A percentile compares a stretch with the other conserved stretches of the same genome.
phyloP scores from a whole-genome alignment of 2,329 filamentous ascomycete species.

The Alternaria longipes region DNA sequence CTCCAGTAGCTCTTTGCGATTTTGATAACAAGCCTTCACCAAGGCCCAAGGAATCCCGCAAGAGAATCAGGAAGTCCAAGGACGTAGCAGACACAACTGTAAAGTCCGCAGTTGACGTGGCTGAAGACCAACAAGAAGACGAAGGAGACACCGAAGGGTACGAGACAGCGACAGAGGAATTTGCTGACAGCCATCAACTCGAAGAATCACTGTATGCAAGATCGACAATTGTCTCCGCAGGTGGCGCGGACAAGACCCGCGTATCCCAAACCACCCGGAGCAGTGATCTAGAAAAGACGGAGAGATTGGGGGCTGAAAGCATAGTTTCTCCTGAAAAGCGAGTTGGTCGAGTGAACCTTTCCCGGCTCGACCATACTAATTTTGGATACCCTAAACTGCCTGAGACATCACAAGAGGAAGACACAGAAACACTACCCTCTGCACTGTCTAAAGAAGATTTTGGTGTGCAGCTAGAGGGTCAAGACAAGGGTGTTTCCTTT shows the following conservation, averaged over 20 bases:
- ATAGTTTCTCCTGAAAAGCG: constrained; percentile 6
- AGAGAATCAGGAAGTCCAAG: constrained; percentile 23
- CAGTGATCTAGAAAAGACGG: background rate
- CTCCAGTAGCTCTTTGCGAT: constrained; percentile 74
- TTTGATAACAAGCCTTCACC: constrained; percentile 56
- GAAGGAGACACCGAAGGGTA: constrained; percentile 44
- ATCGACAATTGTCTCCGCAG: constrained; percentile 4
- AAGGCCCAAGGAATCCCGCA: constrained; percentile 17
- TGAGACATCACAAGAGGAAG: background rate
- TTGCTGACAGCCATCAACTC: constrained; percentile 33
- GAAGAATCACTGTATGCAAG: constrained; percentile 24
- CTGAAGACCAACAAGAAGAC: constrained; percentile 31
- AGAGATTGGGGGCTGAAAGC: background rate
- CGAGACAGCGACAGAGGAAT: constrained; percentile 46
- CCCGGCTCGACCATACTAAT: constrained; percentile 23
- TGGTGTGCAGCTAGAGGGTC: background rate
- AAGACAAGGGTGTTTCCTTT: background rate
- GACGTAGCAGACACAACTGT: constrained; percentile 11
- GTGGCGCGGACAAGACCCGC: constrained; percentile 5
- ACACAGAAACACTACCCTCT: background rate
- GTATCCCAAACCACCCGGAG: background rate
- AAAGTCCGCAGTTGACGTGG: constrained; percentile 23
- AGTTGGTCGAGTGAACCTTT: constrained; percentile 35
- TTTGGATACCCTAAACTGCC: constrained; percentile 27
- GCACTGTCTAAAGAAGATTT: background rate